Percentiles rank a stretch among this genome's conserved stretches.
phyloP scores from a whole-genome alignment of 2,329 filamentous ascomycete species.

The Cladosporium halotolerans region DNA sequence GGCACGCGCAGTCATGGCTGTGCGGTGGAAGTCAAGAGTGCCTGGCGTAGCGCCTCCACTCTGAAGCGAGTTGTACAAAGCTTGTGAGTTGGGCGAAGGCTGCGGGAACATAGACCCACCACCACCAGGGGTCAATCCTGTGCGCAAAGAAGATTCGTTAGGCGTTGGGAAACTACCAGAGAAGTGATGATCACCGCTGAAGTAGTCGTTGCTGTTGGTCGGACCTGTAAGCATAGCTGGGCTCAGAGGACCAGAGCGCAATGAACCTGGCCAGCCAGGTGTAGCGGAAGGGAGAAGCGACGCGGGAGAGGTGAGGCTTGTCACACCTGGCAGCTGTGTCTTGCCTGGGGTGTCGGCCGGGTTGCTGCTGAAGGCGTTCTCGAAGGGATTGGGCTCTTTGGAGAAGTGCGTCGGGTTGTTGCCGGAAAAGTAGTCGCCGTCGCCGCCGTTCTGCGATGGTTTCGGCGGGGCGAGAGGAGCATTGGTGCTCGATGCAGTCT shows the following conservation, averaged over 20 bases:
- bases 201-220: conserved; percentile 69
- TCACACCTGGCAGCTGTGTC: conserved; percentile 78
- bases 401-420: conserved; percentile 48
- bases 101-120: conserved; percentile 96
- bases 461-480: conserved; percentile 48
- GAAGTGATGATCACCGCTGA: conserved; percentile 64
- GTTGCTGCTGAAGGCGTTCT: conserved; percentile 73
- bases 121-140: conserved; percentile 86
- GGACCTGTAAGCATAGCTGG: conserved; percentile 94
- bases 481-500: conserved; percentile 33
- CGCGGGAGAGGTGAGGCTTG: conserved; percentile 83
- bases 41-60: conserved; percentile 80
- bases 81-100: conserved; percentile 79
- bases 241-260: conserved; percentile 87
- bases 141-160: conserved; percentile 89
- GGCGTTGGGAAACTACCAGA: conserved; percentile 85
- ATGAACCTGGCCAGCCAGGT: conserved; percentile 75
- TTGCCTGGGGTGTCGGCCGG: conserved; percentile 73
- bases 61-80: conserved; percentile 70
- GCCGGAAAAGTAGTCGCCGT: conserved; percentile 46
- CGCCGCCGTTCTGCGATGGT: conserved; percentile 31
- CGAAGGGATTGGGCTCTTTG: conserved; percentile 92
- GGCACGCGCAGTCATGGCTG: conserved; percentile 74
- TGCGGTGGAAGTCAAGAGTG: conserved; percentile 90
- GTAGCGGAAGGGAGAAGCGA: conserved; percentile 65